Base-by-base conservation (phyloP, 495 filamentous ascomycete genomes). In the Xylaria longipes region DNA sequence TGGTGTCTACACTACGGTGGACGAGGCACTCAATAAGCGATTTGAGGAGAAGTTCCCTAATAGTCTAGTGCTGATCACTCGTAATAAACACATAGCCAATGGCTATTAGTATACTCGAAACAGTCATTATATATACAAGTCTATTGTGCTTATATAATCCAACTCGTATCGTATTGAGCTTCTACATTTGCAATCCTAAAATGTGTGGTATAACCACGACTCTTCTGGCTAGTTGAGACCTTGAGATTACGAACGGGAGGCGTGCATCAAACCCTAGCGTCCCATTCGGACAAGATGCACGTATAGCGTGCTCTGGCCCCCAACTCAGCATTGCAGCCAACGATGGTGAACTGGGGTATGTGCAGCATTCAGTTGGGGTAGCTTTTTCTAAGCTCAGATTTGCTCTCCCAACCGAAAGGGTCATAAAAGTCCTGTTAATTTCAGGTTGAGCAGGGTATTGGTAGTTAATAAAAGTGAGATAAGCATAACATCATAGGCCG, bases 391-490 rank as follows among this genome's bases (percentile, higher is more conserved):
- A 7, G 14, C 11, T 41, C n/a, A 41, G n/a, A 37, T 15, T 35
- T 62, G n/a, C 12, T 62, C 29, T 60, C 17, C 17, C 33, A 37
- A 22, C 57, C 22, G 22, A 62, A 12, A 31, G 29, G 62, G 45
- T 37, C n/a, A 65, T 65, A 65, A 50, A 43, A 33, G 15, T 20
- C 31, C 8, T 35, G 3, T 65, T 65, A 65, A 65, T 35, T 9
- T 31, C 25, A 9, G 11, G 29, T 15, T 64, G 22, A 65, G 45
- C 63, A 50, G 22, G 63, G 63, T 52, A 22, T 9, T 8, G 5
- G 9, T 1, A 52, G 31, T 65, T 65, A 65, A 65, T 52, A 48
- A 65, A 48, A 25, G 17, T 65, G 43, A 65, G 27, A 52, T 65
- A 65, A 65, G 63, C 63, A 65, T 17, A 4, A 52, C 22, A 50